phyloP scores from a whole-genome alignment of 495 filamentous ascomycete genomes.

The Hypoxylon intermedium region DNA sequence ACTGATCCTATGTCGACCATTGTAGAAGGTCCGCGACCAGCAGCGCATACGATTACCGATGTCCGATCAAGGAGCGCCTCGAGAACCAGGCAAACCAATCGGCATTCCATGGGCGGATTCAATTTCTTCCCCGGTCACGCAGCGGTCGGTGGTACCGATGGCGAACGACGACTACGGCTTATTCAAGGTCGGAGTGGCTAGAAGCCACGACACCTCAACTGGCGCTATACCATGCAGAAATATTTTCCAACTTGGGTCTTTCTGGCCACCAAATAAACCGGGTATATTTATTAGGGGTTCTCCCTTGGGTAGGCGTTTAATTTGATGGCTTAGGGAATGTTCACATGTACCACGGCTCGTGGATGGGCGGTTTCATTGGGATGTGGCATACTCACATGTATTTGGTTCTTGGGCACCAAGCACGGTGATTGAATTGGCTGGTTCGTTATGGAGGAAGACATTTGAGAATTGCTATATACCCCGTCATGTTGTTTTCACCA shows the following conservation, averaged over 20 bases:
- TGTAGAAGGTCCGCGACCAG: conserved; percentile 23
- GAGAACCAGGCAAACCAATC: conserved; percentile 20
- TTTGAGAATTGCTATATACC: conserved; percentile 37
- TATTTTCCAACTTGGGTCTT: conserved; percentile 7
- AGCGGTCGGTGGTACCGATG: conserved; percentile 25
- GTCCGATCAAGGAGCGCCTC: conserved; percentile 36
- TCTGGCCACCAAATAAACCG: conserved; percentile 26
- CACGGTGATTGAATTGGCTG: conserved; percentile 19
- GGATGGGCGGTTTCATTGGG: conserved; percentile 26
- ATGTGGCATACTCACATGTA: conserved; percentile 25
- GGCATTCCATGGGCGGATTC: conserved; percentile 36
- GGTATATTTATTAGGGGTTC: conserved; percentile 41
- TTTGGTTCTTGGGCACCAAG: conserved; percentile 9
- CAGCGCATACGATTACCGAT: neutral
- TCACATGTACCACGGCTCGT: conserved; percentile 25
- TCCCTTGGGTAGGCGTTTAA: conserved; percentile 33
- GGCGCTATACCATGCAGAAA: conserved; percentile 31
- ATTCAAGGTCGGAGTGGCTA: conserved; percentile 36
- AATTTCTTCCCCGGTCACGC: conserved; percentile 42
- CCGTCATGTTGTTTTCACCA: conserved; percentile 18
- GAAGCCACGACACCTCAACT: conserved; percentile 24
- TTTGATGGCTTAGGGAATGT: conserved; percentile 32
- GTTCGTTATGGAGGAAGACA: conserved; percentile 20
- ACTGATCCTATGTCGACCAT: conserved; percentile 46
- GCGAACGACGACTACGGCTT: conserved; percentile 40